phyloP scores from a whole-genome alignment of 352 stramenopile species.

The Globisporangium cylindrosporum region DNA sequence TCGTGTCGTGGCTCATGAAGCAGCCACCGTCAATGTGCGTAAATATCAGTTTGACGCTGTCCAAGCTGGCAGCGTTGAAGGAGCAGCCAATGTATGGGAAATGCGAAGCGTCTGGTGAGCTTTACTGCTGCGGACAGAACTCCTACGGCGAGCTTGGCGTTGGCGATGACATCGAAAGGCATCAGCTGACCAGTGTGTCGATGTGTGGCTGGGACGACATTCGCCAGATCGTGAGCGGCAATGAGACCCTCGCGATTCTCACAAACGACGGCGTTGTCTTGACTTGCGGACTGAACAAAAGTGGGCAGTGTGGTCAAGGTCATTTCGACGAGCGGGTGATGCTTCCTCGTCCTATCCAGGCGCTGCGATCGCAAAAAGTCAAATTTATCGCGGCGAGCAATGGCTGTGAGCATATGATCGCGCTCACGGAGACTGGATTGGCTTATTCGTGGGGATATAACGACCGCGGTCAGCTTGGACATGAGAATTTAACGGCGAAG shows the following conservation, averaged over 20 bases:
- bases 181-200: constrained; percentile 73
- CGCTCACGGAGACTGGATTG: constrained; percentile 71
- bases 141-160: constrained; percentile 86
- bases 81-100: constrained; percentile 87
- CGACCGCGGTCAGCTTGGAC: constrained; percentile 79
- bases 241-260: constrained; percentile 78
- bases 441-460: constrained; percentile 90
- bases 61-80: constrained; percentile 74
- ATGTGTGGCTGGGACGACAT: constrained; percentile 85
- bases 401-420: constrained; percentile 87
- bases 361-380: constrained; percentile 71
- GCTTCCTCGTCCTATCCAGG: constrained; percentile 73
- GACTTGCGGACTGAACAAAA: constrained; percentile 87
- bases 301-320: constrained; percentile 82
- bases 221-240: constrained; percentile 78
- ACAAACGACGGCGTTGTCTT: constrained; percentile 80
- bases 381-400: constrained; percentile 86
- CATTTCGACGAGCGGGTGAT: constrained; percentile 88
- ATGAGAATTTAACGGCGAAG: constrained; percentile 84
- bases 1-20: constrained; percentile 71
- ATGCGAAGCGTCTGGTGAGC: constrained; percentile 78
- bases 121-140: constrained; percentile 88
- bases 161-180: constrained; percentile 80
- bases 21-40: constrained; percentile 41
- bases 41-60: constrained; percentile 50